Base-by-base conservation (phyloP, 1,284 basidiomycete species). In the Tilletia caries region DNA sequence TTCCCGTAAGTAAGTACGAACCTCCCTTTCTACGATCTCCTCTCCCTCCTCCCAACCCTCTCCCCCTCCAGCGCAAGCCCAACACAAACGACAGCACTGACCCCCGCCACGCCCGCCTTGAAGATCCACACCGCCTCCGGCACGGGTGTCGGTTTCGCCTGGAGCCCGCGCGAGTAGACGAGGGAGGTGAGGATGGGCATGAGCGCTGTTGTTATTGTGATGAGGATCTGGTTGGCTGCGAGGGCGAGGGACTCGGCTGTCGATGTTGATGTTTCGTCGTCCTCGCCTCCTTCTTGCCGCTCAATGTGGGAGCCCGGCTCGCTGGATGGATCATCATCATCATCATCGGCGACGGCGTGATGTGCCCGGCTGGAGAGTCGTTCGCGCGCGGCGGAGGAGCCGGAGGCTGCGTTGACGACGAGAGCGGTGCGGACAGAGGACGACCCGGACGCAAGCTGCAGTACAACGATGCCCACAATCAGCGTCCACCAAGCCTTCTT, bases 81-180 rank as follows among this genome's bases (percentile, higher is more conserved):
- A 10, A 37, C 18, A 15, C 32, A 25, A n/a, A 62, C 58, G 18
- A 62, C 6, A 5, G 33, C 32, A 62, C 58, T 34, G 15, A 34
- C 10, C 18, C 32, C 58, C 10, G 32, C 58, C 58, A 62, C 58
- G 12, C 29, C 29, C 6, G 72, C 75, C 54, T 79, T 79, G 65
- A 76, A 77, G 37, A 75, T 48, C 78, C 78, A 79, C 23, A 79
- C 76, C 18, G 74, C 23, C 48, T 79, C 75, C 1, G 78, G 75
- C 1, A n/a, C 12, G 10, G 29, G 29, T 8, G 13, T 37, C 1
- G 58, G 29, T 5, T 18, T 20, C 18, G 58, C 58, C 50, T 76
- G 69, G 13, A 78, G 68, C 27, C 74, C 78, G 5, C 68, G 67
- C 10, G 76, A 75, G 70, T 75, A 79, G 43, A 79, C 76, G 15